Percentiles rank a stretch among this genome's conserved stretches.
These are phyloP conservation scores for Cystobasidiaceae sp. DNA, from an alignment of 1,284 basidiomycete genomes.

Conservation along the genomic window DNA sequence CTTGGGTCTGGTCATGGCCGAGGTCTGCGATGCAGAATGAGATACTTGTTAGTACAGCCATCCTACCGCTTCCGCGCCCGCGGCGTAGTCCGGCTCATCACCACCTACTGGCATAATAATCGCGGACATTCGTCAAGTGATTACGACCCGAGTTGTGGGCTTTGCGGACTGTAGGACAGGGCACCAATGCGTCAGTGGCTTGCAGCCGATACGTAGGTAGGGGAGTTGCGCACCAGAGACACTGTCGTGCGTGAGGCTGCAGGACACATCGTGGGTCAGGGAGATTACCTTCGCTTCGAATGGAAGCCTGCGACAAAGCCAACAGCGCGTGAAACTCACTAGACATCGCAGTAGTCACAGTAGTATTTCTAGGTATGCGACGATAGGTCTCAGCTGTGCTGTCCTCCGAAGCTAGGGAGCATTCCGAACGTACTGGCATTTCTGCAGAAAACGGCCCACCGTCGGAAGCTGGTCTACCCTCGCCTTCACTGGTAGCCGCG, in stretches of 20 bases:
- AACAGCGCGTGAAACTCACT: neutral
- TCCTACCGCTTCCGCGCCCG: conserved; percentile 32
- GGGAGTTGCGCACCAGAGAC: conserved; percentile 59
- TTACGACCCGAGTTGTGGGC: conserved; percentile 96
- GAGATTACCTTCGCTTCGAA: neutral
- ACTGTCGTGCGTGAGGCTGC: conserved; percentile 73
- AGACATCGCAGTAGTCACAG: conserved; percentile 86
- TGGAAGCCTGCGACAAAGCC: neutral
- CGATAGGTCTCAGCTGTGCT: too few relatives aligned
- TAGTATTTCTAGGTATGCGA: conserved; percentile 40
- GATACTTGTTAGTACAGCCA: neutral
- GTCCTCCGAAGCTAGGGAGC: too few relatives aligned
- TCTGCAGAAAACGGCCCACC: too few relatives aligned
- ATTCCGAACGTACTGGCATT: too few relatives aligned
- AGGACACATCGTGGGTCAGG: neutral
- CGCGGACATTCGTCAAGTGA: conserved; percentile 89
- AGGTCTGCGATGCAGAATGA: conserved; percentile 56
- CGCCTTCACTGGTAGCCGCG: too few relatives aligned
- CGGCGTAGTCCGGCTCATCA: neutral
- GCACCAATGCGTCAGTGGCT: neutral
- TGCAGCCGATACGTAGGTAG: neutral
- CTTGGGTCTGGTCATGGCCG: conserved; percentile 92
- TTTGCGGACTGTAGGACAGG: conserved; percentile 69
- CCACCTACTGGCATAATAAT: conserved; percentile 87
- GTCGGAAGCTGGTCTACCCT: too few relatives aligned